phyloP scores from a whole-genome alignment of 176 grass and related monocot species.

The Aechmea fasciata region DNA sequence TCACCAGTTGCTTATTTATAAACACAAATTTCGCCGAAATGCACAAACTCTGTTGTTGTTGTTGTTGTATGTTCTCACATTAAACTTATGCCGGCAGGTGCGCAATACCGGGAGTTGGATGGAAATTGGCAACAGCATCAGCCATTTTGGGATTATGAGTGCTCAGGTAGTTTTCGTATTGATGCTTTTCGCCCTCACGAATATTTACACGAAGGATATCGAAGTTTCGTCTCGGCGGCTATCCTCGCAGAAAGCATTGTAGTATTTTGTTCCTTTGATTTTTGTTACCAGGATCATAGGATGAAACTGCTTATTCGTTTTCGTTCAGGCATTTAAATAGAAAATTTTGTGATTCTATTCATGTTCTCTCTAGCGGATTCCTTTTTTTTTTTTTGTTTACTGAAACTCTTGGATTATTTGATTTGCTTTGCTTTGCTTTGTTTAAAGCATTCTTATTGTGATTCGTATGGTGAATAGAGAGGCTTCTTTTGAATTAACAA shows the following conservation, averaged over 20 bases:
- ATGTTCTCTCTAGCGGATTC: neutral
- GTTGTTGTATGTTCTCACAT: no score
- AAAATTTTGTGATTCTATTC: neutral
- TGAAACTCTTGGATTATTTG: no score
- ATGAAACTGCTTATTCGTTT: neutral
- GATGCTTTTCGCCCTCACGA: slow-evolving; percentile 88
- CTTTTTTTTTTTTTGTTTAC: no score
- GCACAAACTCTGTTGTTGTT: neutral
- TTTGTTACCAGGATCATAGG: neutral
- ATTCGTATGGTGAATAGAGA: no score
- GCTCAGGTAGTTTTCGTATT: slow-evolving; percentile 91
- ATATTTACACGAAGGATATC: slow-evolving; percentile 85
- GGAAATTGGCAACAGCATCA: slow-evolving; percentile 97
- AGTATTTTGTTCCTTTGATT: slow-evolving; percentile 14
- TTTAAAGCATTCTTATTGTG: no score
- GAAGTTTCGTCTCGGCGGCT: slow-evolving; percentile 42
- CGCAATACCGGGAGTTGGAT: slow-evolving; percentile 94
- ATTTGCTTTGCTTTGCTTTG: no score
- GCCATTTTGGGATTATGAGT: slow-evolving; percentile 86
- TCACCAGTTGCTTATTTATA: no score
- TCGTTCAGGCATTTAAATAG: neutral
- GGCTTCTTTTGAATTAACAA: no score
- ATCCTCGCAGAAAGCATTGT: slow-evolving; percentile 46
- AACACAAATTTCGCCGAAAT: neutral
- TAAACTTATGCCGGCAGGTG: slow-evolving; percentile 28